These are phyloP conservation scores for Aspergillus caelatus DNA, from an alignment of 2,329 filamentous ascomycete species.

Conservation along the genomic window DNA sequence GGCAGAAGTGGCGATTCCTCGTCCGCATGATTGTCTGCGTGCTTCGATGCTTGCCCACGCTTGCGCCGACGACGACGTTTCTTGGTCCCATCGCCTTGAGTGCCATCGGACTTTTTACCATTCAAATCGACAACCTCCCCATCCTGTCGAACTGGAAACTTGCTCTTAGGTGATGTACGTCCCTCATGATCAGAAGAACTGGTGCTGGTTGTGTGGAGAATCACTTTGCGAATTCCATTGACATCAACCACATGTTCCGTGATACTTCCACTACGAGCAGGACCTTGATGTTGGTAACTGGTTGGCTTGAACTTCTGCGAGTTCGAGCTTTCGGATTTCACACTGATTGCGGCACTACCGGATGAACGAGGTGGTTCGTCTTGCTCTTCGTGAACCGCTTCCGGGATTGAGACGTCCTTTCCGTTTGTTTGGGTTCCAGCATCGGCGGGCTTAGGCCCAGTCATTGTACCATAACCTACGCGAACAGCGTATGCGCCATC, in stretches of 20 bases:
- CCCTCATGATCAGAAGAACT: conserved; percentile 48
- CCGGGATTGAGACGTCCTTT: conserved; percentile 36
- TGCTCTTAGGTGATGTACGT: conserved; percentile 5
- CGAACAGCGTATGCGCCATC: conserved; percentile 67
- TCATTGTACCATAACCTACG: conserved; percentile 56
- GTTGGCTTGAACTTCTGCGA: conserved; percentile 24
- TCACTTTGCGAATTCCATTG: conserved; percentile 73
- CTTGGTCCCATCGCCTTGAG: conserved; percentile 19
- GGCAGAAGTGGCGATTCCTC: conserved; percentile 21
- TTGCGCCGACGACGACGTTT: conserved; percentile 30
- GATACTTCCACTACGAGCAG: conserved; percentile 73
- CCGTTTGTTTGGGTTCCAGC: conserved; percentile 19
- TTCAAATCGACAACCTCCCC: conserved; percentile 18
- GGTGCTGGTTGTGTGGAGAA: conserved; percentile 69
- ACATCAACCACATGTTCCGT: conserved; percentile 77
- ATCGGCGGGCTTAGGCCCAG: conserved; percentile 28
- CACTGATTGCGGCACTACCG: conserved; percentile 28
- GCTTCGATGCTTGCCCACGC: conserved; percentile 17
- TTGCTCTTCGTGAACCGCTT: conserved; percentile 34
- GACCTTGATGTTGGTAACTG: conserved; percentile 46
- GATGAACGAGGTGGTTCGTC: conserved; percentile 28
- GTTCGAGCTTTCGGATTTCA: conserved; percentile 26
- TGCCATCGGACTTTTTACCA: conserved; percentile 3
- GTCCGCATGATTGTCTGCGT: conserved; percentile 1
- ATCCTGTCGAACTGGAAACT: conserved; percentile 17